phyloP scores from a whole-genome alignment of 176 grass and related monocot species.

The Carex cristatella region DNA sequence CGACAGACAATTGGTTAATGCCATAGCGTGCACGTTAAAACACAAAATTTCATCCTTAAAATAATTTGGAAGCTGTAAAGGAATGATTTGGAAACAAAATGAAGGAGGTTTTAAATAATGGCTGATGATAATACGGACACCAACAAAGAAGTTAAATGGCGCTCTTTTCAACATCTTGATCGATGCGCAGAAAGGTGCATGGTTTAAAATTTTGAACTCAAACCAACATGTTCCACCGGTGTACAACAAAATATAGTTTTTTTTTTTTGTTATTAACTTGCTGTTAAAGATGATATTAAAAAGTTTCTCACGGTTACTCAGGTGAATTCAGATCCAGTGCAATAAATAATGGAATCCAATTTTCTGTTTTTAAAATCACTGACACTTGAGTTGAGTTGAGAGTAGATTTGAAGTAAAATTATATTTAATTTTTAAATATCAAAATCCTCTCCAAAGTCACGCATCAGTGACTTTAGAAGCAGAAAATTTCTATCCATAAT shows the following conservation, averaged over 20 bases:
- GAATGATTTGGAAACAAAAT: slow-evolving; percentile 10
- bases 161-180: neutral
- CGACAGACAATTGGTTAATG: neutral
- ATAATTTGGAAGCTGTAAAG: neutral
- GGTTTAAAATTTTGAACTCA: slow-evolving; percentile 4
- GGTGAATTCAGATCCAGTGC: too few relatives aligned
- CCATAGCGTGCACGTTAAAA: slow-evolving; percentile 12
- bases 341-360: too few relatives aligned
- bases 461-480: too few relatives aligned
- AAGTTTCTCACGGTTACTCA: too few relatives aligned
- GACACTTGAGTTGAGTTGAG: too few relatives aligned
- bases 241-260: neutral
- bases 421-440: too few relatives aligned
- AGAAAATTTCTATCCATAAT: too few relatives aligned
- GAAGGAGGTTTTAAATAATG: neutral
- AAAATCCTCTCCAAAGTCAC: too few relatives aligned
- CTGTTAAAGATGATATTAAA: neutral
- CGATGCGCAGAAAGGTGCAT: neutral
- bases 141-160: neutral
- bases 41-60: neutral
- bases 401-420: too few relatives aligned
- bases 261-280: neutral
- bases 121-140: neutral
- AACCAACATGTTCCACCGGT: neutral
- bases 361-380: too few relatives aligned